A percentile compares a stretch with the other conserved stretches of the same genome.
Conservation (phyloP, 371 early-diverging fungal genomes). For the Apophysomyces variabilis region DNA sequence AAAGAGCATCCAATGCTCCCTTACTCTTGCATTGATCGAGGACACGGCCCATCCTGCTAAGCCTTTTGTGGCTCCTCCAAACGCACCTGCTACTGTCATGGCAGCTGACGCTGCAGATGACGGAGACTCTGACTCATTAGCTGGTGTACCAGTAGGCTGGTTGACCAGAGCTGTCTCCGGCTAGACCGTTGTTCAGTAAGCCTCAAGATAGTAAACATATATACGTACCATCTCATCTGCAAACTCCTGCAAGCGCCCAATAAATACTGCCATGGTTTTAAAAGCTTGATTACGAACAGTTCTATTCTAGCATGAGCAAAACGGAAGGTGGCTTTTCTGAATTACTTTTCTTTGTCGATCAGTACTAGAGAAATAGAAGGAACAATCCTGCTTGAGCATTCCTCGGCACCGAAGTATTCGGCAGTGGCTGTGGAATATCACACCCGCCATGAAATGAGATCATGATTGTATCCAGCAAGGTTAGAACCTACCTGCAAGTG, state of each 20-base stretch:
- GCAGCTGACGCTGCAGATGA: slow-evolving; percentile 22
- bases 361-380: slow-evolving; percentile 77
- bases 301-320: slow-evolving; percentile 29
- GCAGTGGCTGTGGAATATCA: slow-evolving; percentile 59
- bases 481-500: slow-evolving; percentile 63
- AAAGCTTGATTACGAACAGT: slow-evolving; percentile 84
- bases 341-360: slow-evolving; percentile 87
- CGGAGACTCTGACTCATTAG: slow-evolving; percentile 16
- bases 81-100: slow-evolving; percentile 38
- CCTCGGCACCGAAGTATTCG: slow-evolving; percentile 73
- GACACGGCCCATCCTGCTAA: slow-evolving; percentile 58
- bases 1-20: neutral
- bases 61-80: slow-evolving; percentile 54
- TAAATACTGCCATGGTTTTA: slow-evolving; percentile 69
- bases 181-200: slow-evolving; percentile 23
- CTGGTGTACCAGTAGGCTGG: slow-evolving; percentile 15
- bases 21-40: slow-evolving; percentile 49
- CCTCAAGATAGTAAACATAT: neutral
- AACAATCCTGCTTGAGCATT: slow-evolving; percentile 73
- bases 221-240: slow-evolving; percentile 70
- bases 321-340: neutral
- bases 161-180: slow-evolving; percentile 59
- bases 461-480: neutral
- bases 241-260: slow-evolving; percentile 67
- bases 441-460: neutral